phyloP scores from a whole-genome alignment of 768 basidiomycete species.

The Naganishia kalamii region DNA sequence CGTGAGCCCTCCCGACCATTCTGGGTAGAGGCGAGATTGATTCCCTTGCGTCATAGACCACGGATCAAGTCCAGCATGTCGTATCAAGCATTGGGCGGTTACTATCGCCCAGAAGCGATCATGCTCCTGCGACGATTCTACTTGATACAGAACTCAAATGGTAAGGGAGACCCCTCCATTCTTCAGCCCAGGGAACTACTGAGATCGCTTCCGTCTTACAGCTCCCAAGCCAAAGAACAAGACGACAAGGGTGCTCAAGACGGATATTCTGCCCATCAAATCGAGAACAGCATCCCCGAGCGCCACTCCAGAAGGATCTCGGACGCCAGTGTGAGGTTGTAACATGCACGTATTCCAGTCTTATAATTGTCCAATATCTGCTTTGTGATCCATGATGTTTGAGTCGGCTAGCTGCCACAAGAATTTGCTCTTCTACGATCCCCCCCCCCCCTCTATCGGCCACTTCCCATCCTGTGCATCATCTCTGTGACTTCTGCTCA shows the following conservation, averaged over 20 bases:
- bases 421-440: too few species aligned
- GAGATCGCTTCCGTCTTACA: conserved; percentile 42
- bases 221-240: conserved; percentile 89
- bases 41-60: background rate
- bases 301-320: background rate
- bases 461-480: too few species aligned
- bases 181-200: background rate
- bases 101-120: conserved; percentile 74
- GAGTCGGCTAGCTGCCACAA: background rate
- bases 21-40: background rate
- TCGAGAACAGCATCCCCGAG: conserved; percentile 12
- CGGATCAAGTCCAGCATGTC: conserved; percentile 7
- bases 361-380: background rate
- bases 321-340: background rate
- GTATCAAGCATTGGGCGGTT: conserved; percentile 70
- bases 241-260: conserved; percentile 74
- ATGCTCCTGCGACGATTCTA: conserved; percentile 81
- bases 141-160: conserved; percentile 86
- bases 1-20: conserved; percentile 50
- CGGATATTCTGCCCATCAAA: conserved; percentile 48
- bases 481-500: too few species aligned
- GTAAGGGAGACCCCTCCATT: conserved; percentile 50
- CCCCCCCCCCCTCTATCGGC: too few species aligned
- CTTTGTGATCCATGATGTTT: background rate
- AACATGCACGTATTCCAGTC: too few species aligned